Percentiles rank a stretch among this genome's conserved stretches.
phyloP scores from a whole-genome alignment of 768 basidiomycete species.

The Daedalea quercina region DNA sequence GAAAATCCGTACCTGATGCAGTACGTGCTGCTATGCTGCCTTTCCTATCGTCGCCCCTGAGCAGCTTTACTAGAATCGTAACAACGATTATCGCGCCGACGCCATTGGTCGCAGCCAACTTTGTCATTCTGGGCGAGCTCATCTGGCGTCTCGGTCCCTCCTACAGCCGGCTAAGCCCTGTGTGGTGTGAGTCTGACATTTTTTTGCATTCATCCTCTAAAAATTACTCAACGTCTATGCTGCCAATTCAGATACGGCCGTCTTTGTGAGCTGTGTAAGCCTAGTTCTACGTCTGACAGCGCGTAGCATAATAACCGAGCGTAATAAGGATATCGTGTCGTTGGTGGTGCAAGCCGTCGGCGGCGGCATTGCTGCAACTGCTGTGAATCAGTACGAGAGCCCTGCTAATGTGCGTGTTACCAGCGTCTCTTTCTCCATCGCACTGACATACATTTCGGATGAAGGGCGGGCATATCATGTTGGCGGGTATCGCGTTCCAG shows the following conservation, averaged over 20 bases:
- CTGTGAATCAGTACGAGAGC: slow-evolving; percentile 15
- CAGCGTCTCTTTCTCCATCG: no score
- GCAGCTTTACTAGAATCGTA: slow-evolving; percentile 31
- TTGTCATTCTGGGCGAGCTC: slow-evolving; percentile 47
- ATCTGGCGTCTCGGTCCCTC: slow-evolving; percentile 36
- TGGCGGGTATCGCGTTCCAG: slow-evolving; percentile 59
- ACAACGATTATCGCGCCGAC: slow-evolving; percentile 51
- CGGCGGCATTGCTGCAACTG: slow-evolving; percentile 41
- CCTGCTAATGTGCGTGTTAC: slow-evolving; percentile 15
- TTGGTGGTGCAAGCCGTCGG: slow-evolving; percentile 61
- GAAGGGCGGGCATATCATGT: slow-evolving; percentile 52
- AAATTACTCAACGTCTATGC: no score
- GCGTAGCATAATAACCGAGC: not conserved
- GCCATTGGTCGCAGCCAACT: slow-evolving; percentile 52
- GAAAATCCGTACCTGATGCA: slow-evolving; percentile 35
- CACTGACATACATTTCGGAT: no score
- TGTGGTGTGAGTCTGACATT: no score
- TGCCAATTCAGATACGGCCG: slow-evolving; percentile 29
- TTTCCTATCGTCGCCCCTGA: no score
- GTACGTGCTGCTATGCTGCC: slow-evolving; percentile 18
- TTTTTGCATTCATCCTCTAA: no score
- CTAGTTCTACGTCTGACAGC: not conserved
- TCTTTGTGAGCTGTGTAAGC: slow-evolving; percentile 34
- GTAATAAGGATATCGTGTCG: slow-evolving; percentile 41
- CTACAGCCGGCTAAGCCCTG: slow-evolving; percentile 31